A percentile compares a stretch with the other conserved stretches of the same genome.
Evolutionary conservation across 75 land plant genomes (phyloP).

Genomic region (Picea glauca): DNA sequence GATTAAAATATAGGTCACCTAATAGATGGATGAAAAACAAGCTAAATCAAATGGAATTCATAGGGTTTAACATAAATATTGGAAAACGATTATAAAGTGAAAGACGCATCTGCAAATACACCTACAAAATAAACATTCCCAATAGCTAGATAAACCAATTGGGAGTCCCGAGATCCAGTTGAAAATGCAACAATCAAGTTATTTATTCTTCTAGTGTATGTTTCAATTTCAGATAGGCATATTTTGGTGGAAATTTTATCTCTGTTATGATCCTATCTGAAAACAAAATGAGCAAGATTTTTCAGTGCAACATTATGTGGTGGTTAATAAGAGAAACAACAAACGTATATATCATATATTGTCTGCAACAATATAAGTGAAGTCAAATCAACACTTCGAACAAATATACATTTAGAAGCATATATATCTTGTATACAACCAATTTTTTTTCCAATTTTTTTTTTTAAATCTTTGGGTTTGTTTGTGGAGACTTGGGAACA

Average conservation of each 20-base stretch:
- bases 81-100: conserved; percentile 92
- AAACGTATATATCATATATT: no score
- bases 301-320: no score
- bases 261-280: conserved; percentile 96
- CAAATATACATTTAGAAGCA: no score
- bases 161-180: conserved; percentile 67
- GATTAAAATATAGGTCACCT: conserved; percentile 88
- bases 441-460: no score
- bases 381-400: no score
- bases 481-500: no score
- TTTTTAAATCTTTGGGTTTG: no score
- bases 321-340: no score
- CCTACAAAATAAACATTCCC: conserved; percentile 99
- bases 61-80: conserved; percentile 92
- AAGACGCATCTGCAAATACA: conserved; percentile 83
- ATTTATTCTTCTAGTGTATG: conserved; percentile 87
- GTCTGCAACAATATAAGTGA: no score
- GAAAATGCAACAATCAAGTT: conserved; percentile 66
- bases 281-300: conserved; percentile 19
- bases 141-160: conserved; percentile 67
- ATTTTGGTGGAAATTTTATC: conserved; percentile 90
- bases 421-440: no score
- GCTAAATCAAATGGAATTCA: conserved; percentile 42
- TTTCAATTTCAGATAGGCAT: conserved; percentile 88
- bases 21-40: conserved; percentile 83